Base-by-base conservation (phyloP, 2,329 filamentous ascomycete genomes). In the Canariomyces notabilis region DNA sequence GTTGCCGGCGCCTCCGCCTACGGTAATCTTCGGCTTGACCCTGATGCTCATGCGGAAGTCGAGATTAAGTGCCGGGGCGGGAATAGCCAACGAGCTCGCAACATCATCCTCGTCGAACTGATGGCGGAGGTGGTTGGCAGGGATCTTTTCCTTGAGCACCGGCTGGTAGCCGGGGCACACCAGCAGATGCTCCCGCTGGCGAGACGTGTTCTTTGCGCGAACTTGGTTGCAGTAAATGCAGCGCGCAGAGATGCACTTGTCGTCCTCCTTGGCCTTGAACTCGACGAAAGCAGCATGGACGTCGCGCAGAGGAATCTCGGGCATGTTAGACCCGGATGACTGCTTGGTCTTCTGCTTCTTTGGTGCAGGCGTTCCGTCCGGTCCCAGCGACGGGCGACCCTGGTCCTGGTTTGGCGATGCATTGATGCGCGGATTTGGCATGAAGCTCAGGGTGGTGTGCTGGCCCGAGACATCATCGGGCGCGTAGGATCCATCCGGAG, bases 261-360 rank as follows among this genome's bases (percentile, higher is more conserved):
- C 55, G 21, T 53, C 54, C 5, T 52, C 51, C 23, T 57, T 57
- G 9, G 48, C 51, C 12, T 49, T 49, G 43, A 57, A 57, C 51
- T 59, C 57, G 9, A 48, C 55, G 14, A 59, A 59, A 15, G 57
- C 55, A 16, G 54, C 55, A 34, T 59, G 57, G 14, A 59, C 55
- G 5, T 57, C 55, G n/a, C 41, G 43, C 9, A 57, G 51, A 5
- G 55, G 51, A 1, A 59, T 55, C 44, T 59, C 55, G 42, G 49
- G 51, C 11, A 49, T 14, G 41, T 49, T 52, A n/a, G 49, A 38
- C 32, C 31, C 34, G 22, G 35, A 32, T 2, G 44, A 20, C 19
- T 48, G 32, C 39, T 53, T 54, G 1, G 46, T 49, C 51, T 59
- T 59, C 19, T 56, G 55, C 34, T 49, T 50, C 44, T 59, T 59